Conservation (phyloP, 768 basidiomycete species). For the Zangia roseola region DNA sequence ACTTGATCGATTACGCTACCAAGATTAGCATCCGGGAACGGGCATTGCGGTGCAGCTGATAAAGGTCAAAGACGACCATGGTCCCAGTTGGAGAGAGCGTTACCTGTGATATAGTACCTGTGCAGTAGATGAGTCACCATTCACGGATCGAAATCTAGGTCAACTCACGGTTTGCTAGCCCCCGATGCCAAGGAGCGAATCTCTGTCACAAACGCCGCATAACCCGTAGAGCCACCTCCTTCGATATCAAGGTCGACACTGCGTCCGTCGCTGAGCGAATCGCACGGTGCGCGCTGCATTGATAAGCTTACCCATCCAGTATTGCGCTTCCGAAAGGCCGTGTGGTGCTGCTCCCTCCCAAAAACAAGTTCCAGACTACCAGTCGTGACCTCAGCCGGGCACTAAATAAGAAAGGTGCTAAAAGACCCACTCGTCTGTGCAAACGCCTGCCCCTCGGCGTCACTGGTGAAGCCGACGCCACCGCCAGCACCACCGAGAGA, state of each 20-base stretch:
- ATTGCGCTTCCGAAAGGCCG: conserved; percentile 47
- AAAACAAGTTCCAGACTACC: conserved; percentile 44
- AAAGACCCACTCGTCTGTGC: conserved; percentile 18
- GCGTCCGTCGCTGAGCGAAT: not conserved
- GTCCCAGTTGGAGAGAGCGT: not conserved
- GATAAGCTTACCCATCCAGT: conserved; percentile 40
- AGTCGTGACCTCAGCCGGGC: not conserved
- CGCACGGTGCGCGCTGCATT: not conserved
- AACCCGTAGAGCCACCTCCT: conserved; percentile 52
- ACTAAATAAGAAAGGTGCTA: conserved; percentile 9
- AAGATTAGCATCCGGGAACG: conserved; percentile 65
- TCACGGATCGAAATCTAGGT: not conserved
- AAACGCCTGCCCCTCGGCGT: conserved; percentile 38
- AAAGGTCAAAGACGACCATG: not conserved
- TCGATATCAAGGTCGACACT: conserved; percentile 77
- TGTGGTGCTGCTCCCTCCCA: conserved; percentile 43
- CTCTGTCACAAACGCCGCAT: conserved; percentile 43
- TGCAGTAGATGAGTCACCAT: not conserved
- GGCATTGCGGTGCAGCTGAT: conserved; percentile 44
- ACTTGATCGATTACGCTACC: conserved; percentile 59
- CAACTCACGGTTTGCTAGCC: conserved; percentile 21
- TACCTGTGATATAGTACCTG: conserved; percentile 63
- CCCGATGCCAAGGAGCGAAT: conserved; percentile 26
- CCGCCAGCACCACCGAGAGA: conserved; percentile 45
- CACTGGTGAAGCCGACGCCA: conserved; percentile 37